These are phyloP conservation scores for Medicago lupulina DNA, from an alignment of 306 rosid genomes.

Conservation along the genomic window DNA sequence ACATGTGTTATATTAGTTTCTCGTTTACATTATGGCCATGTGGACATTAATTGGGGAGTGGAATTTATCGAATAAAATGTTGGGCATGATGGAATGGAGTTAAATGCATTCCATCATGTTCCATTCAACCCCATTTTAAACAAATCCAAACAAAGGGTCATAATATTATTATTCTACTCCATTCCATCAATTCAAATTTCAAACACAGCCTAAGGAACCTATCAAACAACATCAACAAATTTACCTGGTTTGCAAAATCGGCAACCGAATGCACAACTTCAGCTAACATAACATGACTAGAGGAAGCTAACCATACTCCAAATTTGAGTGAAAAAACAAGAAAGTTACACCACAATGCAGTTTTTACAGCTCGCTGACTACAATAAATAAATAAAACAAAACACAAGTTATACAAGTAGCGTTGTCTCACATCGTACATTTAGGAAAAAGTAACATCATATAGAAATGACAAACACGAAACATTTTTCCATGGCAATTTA, in stretches of 20 bases:
- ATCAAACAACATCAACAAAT: background rate
- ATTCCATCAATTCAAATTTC: background rate
- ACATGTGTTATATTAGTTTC: slow-evolving; percentile 46
- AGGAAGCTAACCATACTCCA: slow-evolving; percentile 81
- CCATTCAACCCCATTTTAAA: slow-evolving; percentile 16
- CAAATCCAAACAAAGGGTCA: background rate
- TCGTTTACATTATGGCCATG: background rate
- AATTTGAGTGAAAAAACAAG: slow-evolving; percentile 98
- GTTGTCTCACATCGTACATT: slow-evolving; percentile 10
- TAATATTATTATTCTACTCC: slow-evolving; percentile 9
- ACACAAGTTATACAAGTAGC: background rate
- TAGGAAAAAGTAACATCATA: background rate
- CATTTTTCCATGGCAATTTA: background rate
- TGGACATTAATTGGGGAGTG: slow-evolving; percentile 4
- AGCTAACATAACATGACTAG: slow-evolving; percentile 95
- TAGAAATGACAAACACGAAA: background rate
- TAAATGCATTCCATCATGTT: background rate
- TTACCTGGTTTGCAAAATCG: slow-evolving; percentile 96
- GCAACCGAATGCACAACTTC: slow-evolving; percentile 93
- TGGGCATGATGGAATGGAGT: slow-evolving; percentile 8
- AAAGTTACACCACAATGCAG: slow-evolving; percentile 98
- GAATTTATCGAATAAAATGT: background rate
- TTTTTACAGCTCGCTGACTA: slow-evolving; percentile 94
- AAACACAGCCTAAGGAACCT: slow-evolving; percentile 2
- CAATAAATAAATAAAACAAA: slow-evolving; percentile 4